Base-by-base conservation (phyloP, 2,329 filamentous ascomycete genomes). In the Colletotrichum scovillei region DNA sequence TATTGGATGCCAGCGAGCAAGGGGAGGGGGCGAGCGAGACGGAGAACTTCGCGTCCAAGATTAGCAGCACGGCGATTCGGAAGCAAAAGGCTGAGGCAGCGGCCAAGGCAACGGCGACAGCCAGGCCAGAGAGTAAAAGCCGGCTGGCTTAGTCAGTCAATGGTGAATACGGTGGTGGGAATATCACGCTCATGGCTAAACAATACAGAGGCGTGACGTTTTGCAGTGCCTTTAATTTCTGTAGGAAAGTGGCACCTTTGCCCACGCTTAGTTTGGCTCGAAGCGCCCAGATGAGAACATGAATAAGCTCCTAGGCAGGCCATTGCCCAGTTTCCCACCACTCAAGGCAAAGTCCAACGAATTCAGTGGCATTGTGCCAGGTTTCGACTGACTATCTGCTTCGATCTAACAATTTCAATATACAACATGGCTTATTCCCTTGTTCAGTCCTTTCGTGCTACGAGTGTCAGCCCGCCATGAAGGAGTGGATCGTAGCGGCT, bases 11-110 rank as follows among this genome's bases (percentile, higher is more conserved):
- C 3, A 87, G 89, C 52, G 90, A 91, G 65, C 84, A 63, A 0
- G 76, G 85, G n/a, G 84, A 85, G 2, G 78, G 77, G 55, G 80
- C 77, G 52, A 82, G 77, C n/a, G 84, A 82, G 75, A 85, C 80
- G 14, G 89, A 91, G 69, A 88, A 89, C 76, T 98, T 97, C 82
- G 90, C 92, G 30, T 89, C 90, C 74, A 98, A 98, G 84, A 94
- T 98, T 77, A 97, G 95, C 86, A 98, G 95, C 83, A 97, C 95
- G 0, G 93, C 93, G 71, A 97, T 98, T 77, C 87, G 93, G 66
- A 84, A 85, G 78, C 84, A 84, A 72, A 85, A 82, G 69, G 85
- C 86, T 1, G 71, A 70, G 8, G n/a, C 55, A 9, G 42, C 42
- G 7, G 42, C 42, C 5, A 22, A 8, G 8, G 42, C 42, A 49